Evolutionary conservation across 1,139 yeast species (phyloP), one percentile per base, ranked within the genome.

Genomic region (Blastobotrys illinoisensis): DNA sequence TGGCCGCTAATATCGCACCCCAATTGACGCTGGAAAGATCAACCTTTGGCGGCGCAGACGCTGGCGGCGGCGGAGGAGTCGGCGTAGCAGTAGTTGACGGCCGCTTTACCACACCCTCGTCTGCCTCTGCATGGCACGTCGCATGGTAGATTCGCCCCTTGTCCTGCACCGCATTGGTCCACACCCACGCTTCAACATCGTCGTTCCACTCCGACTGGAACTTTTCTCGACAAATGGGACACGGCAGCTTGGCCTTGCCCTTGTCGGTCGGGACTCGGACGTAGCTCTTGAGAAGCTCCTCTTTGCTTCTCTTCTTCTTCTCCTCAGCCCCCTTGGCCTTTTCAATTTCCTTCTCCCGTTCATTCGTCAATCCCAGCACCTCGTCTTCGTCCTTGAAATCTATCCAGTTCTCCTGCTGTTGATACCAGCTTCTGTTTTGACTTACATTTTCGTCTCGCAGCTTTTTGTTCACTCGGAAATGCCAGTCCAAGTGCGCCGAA

Each of bases 141-240:
- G 87, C 86, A 73, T 95, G 99, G 67, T 86, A 87, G 48, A 87
- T 81, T 61, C 82, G 85, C 23, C 32, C 46, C 7, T 85, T 86
- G 7, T 79, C 81, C 57, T 78, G 77, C 26, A 88, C 78, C 48
- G 97, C 89, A 67, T 87, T 85, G 62, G 77, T 80, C 97, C 97
- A 93, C 46, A 91, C 83, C 99, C 99, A 95, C 67, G 91, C 97
- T 47, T 97, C 98, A 4, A 83, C 75, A 53, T 87, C 91, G 66
- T 90, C 97, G 67, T 88, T 88, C 77, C 89, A 93, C 7, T 83
- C 82, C 5, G 95, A 91, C 59, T 80, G 79, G 54, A 90, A 80
- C 50, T 77, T 80, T 64, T 95, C 99, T 62, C 87, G 85, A 74
- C 99, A 95, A 45, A 93, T 83, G 9, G 89, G 85, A 72, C 99